Conservation (phyloP, 805 yeast species). For the Kodamaea hsintzibuensis region DNA sequence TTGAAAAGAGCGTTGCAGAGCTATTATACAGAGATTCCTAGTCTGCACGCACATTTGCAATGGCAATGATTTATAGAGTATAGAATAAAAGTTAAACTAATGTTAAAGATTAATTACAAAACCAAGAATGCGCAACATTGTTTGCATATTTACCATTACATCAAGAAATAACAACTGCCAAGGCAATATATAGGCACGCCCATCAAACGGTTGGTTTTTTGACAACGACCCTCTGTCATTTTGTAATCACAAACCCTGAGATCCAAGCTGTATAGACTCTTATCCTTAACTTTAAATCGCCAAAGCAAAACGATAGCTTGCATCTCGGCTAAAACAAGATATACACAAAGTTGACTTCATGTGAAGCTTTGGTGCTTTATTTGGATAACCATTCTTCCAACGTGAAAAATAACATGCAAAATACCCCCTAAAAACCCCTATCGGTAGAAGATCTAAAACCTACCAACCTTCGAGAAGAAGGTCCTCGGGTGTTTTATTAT, state of each 20-base stretch:
- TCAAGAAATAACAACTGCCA: neutral
- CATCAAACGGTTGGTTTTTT: neutral
- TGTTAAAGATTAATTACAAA: neutral
- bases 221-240: neutral
- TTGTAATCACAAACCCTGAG: neutral
- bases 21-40: conserved; percentile 60
- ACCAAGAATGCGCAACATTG: neutral
- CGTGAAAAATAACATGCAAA: too few relatives aligned
- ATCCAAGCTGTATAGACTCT: neutral
- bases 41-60: conserved; percentile 3
- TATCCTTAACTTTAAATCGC: neutral
- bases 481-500: neutral
- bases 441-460: neutral
- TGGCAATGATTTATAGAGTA: neutral
- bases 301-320: neutral
- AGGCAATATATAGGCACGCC: neutral
- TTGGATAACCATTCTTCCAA: too few relatives aligned
- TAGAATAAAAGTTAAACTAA: neutral
- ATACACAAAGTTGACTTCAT: neutral
- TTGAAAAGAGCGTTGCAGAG: conserved; percentile 64
- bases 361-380: too few relatives aligned
- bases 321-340: neutral
- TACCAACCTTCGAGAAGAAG: neutral
- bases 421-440: neutral
- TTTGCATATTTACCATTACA: neutral